Evolutionary conservation across 2,329 filamentous ascomycete species (phyloP), one percentile per base, ranked within the genome.

Genomic region (Pseudogymnoascus sp.): DNA sequence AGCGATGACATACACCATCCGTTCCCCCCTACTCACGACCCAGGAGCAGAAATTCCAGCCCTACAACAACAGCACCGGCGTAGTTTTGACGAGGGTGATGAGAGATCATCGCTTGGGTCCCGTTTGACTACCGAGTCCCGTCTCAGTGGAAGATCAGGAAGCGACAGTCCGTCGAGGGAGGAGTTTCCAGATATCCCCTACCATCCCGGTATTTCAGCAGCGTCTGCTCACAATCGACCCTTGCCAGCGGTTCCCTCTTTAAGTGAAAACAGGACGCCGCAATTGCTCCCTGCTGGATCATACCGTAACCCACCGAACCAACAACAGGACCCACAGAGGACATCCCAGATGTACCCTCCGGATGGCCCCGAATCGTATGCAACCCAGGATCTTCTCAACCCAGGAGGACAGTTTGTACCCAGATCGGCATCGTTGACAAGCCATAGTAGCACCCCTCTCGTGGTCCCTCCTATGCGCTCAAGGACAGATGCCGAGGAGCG

Each of bases 1-100:
- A 79, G 82, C 46, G 79, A 81, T 63, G 79, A 84, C 64, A 76
- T 79, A 12, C 78, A 84, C 2, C 82, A 85, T 69, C 82, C 84
- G 3, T 87, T 88, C 25, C 79, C 78, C 12, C 18, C 42, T 38
- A n/a, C 37, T 44, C 40, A 28, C 42, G 72, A 81, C 36, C 69
- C 71, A n/a, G 68, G 69, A 64, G 89, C 96, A 60, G 93, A 97
- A 74, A 92, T 91, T 56, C 92, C 93, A 1, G 85, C 81, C 60
- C 81, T 80, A 5, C 84, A 92, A 67, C 83, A 92, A 67, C 83
- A 90, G 63, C 81, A 92, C 67, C 85, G 91, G 65, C 80, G 92
- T 70, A 97, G 92, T 75, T 97, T 95, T 70, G 93, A 97, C 69
- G 91, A 96, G 73, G 93, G 91, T 1, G 95, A 97, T 69, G 95